Evolutionary conservation across 257 asterid species (phyloP), one percentile per base, ranked within the genome.

Genomic region (Nicotiana benthamiana): DNA sequence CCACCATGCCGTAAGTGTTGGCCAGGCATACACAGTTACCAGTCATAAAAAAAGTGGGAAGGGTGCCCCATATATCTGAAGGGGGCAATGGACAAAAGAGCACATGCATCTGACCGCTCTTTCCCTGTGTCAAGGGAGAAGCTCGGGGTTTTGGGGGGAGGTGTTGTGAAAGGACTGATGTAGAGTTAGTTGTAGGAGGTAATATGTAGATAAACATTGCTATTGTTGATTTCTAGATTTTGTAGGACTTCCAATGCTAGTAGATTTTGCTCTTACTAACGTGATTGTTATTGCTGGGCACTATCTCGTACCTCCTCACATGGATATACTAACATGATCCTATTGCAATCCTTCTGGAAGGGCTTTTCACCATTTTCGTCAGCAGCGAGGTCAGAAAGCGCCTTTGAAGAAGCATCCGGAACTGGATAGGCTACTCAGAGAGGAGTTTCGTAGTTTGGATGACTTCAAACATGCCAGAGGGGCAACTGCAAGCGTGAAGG

Each of bases 321-420:
- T 13, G 3, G 32, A 15, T 77, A 64, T 36, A 68, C 57, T n/a
- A 30, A 20, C 30, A 43, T 75, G 68, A n/a, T 18, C 68, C 22
- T 28, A 53, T 48, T 70, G 48, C 72, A 34, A 62, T 75, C 75
- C 34, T 67, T 72, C 4, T 81, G 75, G 84, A 92, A 93, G 98
- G 98, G 96, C 94, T 63, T 91, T 93, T 87, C 98, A 93, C 88
- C 96, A 91, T 86, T 90, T 83, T 66, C 90, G 94, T 62, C 88
- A 81, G 56, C 86, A 22, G 8, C 84, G 88, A 16, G 91, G 83
- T 34, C 84, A 75, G 9, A 84, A 77, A 79, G 90, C 87, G 52
- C 83, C 88, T 27, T 68, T 92, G 74, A 83, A 48, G 89, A 91
- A 92, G 87, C 91, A 88, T 74, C 93, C 94, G 16, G 95, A 91